Conservation (phyloP, 257 asterid species). For the Leptodermis oblonga region DNA sequence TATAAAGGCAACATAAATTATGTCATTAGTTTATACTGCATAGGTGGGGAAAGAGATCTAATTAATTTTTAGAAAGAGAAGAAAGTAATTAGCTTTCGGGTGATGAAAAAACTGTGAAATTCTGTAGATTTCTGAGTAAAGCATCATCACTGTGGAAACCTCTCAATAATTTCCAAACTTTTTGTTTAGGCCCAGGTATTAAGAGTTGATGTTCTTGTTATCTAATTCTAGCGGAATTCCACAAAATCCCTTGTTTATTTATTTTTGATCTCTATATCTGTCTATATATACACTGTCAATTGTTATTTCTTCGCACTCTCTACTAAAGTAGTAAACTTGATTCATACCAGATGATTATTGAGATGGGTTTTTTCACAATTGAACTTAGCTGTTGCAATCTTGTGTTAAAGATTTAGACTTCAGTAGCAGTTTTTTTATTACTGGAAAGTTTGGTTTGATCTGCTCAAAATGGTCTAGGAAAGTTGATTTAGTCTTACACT, state of each 20-base stretch:
- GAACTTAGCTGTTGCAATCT: not conserved
- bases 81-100: not conserved
- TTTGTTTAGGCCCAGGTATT: not conserved
- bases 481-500: not conserved
- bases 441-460: constrained; percentile 9
- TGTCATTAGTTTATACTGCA: too few species aligned
- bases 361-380: not conserved
- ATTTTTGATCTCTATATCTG: not conserved
- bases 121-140: constrained; percentile 10
- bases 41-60: too few species aligned
- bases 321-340: not conserved
- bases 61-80: not conserved
- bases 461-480: not conserved
- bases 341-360: not conserved
- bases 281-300: too few species aligned
- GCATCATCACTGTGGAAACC: constrained; percentile 13
- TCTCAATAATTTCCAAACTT: not conserved
- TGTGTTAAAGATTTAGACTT: not conserved
- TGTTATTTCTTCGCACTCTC: too few species aligned
- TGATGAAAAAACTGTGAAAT: not conserved
- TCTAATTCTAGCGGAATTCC: not conserved
- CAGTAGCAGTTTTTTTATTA: not conserved
- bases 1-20: too few species aligned
- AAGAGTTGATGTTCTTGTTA: not conserved
- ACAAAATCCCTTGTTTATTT: not conserved